phyloP scores from a whole-genome alignment of 2,329 filamentous ascomycete genomes.

The Arthroderma sp. region DNA sequence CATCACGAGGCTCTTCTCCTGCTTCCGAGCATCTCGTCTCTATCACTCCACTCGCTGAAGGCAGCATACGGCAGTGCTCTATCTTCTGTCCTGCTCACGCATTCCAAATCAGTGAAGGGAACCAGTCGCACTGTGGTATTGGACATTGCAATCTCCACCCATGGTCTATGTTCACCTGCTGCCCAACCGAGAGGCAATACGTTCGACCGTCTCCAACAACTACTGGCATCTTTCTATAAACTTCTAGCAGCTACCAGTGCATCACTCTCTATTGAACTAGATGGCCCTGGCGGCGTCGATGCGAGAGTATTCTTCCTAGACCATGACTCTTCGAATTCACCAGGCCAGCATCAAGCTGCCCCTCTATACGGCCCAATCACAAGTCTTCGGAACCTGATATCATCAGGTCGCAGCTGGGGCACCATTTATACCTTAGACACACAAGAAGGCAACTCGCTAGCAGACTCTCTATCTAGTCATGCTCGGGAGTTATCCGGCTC shows the following conservation, averaged over 20 bases:
- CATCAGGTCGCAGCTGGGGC: constrained; percentile 47
- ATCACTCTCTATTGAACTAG: constrained; percentile 47
- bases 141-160: constrained; percentile 50
- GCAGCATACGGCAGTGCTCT: constrained; percentile 50
- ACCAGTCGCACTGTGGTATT: constrained; percentile 28
- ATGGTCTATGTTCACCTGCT: constrained; percentile 43
- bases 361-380: constrained; percentile 14
- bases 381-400: constrained; percentile 41
- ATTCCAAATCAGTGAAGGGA: constrained; percentile 27
- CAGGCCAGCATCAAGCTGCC: neutral
- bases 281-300: constrained; percentile 60
- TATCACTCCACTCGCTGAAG: constrained; percentile 38
- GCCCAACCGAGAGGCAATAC: constrained; percentile 40
- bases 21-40: constrained; percentile 49
- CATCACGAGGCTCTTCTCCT: constrained; percentile 34
- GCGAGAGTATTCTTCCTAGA: constrained; percentile 57
- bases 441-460: neutral
- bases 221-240: constrained; percentile 65
- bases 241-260: constrained; percentile 61
- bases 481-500: too few species aligned
- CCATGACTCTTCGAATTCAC: constrained; percentile 29
- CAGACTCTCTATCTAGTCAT: neutral
- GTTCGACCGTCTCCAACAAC: constrained; percentile 57
- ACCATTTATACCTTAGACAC: constrained; percentile 37
- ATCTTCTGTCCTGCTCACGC: constrained; percentile 38